Percentiles rank a stretch among this genome's conserved stretches.
Evolutionary conservation across 495 filamentous ascomycete species (phyloP).

Genomic region (Clohesyomyces aquaticus): DNA sequence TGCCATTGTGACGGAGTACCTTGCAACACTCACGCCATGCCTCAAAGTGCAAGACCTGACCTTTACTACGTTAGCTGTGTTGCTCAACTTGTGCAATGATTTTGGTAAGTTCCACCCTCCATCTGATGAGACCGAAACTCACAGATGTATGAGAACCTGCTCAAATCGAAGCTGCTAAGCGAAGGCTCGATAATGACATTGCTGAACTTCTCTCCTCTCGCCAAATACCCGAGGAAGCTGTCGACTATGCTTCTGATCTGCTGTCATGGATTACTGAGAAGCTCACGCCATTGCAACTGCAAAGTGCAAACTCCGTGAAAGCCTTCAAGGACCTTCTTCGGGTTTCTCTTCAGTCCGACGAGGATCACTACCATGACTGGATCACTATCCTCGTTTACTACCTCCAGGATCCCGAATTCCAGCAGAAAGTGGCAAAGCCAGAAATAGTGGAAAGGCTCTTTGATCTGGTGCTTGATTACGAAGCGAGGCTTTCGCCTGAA

Average conservation of each 20-base stretch:
- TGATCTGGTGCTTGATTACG: slow-evolving; percentile 29
- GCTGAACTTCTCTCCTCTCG: slow-evolving; percentile 6
- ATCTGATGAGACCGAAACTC: neutral
- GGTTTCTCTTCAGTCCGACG: slow-evolving; percentile 21
- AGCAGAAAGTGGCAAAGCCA: slow-evolving; percentile 17
- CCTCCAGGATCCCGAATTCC: slow-evolving; percentile 32
- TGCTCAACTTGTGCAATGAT: slow-evolving; percentile 40
- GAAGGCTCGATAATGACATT: slow-evolving; percentile 30
- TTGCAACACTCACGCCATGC: slow-evolving; percentile 14
- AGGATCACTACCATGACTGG: slow-evolving; percentile 33
- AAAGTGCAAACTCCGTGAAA: slow-evolving; percentile 18
- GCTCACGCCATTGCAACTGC: slow-evolving; percentile 25
- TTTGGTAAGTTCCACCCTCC: slow-evolving; percentile 24
- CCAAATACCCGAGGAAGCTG: slow-evolving; percentile 26
- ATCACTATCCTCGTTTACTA: slow-evolving; percentile 25
- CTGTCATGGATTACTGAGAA: slow-evolving; percentile 32
- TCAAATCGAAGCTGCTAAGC: slow-evolving; percentile 26
- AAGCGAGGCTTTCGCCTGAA: slow-evolving; percentile 15
- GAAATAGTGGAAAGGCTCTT: slow-evolving; percentile 21
- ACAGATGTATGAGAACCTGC: slow-evolving; percentile 20
- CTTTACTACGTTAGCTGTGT: slow-evolving; percentile 25
- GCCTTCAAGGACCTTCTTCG: slow-evolving; percentile 15
- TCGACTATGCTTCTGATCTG: slow-evolving; percentile 36
- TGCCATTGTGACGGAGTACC: slow-evolving; percentile 1
- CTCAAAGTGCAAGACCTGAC: slow-evolving; percentile 17